phyloP scores from a whole-genome alignment of 1,284 basidiomycete genomes.

The Marasmius tenuissimus region DNA sequence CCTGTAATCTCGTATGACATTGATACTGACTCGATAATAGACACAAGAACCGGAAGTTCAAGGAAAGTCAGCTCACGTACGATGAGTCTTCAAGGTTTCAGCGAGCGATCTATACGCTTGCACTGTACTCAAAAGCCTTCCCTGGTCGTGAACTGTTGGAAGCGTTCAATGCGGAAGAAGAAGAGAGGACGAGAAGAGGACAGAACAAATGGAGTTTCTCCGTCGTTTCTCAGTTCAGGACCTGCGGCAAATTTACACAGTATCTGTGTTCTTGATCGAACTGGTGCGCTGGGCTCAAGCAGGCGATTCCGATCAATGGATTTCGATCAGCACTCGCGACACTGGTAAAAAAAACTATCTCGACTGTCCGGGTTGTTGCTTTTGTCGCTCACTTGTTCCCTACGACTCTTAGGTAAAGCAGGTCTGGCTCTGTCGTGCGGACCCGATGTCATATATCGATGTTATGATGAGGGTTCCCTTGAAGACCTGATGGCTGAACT shows the following conservation, averaged over 20 bases:
- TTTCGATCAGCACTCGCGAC: not conserved
- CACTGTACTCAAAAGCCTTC: constrained; percentile 24
- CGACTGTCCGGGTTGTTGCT: not conserved
- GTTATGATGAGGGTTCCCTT: constrained; percentile 4
- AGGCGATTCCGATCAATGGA: not conserved
- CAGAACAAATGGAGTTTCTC: constrained; percentile 19
- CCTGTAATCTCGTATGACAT: not conserved
- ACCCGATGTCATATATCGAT: not conserved
- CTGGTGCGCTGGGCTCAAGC: constrained; percentile 13
- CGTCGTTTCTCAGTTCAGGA: constrained; percentile 23
- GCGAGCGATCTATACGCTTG: constrained; percentile 30
- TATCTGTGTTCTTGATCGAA: constrained; percentile 24
- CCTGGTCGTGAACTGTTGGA: constrained; percentile 3
- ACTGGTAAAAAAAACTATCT: constrained; percentile 5
- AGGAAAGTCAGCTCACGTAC: constrained; percentile 24
- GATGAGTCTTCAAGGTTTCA: constrained; percentile 33
- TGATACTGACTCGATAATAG: constrained; percentile 17
- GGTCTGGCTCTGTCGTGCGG: not conserved
- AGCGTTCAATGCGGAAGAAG: constrained; percentile 5
- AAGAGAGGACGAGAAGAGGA: constrained; percentile 14
- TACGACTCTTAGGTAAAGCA: not conserved
- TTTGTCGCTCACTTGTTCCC: not conserved
- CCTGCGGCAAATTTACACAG: constrained; percentile 26
- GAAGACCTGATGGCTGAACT: constrained; percentile 2
- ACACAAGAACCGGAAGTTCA: constrained; percentile 28